A percentile compares a stretch with the other conserved stretches of the same genome.
These are phyloP conservation scores for Graphiopsis chlorocephala DNA, from an alignment of 2,329 filamentous ascomycete species.

Conservation along the genomic window DNA sequence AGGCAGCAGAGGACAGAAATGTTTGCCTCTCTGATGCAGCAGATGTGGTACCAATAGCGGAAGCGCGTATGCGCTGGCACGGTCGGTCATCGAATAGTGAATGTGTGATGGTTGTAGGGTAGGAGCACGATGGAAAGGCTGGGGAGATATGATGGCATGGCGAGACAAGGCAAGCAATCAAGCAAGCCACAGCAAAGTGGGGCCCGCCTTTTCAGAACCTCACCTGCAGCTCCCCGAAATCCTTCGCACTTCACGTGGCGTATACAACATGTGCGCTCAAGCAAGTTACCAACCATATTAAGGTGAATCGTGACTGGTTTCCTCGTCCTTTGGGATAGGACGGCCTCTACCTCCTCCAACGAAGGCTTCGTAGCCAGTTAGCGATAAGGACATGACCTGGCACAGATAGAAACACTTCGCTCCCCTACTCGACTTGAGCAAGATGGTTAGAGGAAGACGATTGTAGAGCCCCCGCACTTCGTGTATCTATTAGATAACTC, in stretches of 20 bases:
- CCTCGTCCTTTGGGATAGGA: too few species aligned
- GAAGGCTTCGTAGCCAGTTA: too few species aligned
- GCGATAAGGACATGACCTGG: too few species aligned
- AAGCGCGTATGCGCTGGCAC: constrained; percentile 3
- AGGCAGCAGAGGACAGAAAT: neutral
- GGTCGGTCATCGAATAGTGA: neutral
- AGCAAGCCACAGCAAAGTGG: neutral
- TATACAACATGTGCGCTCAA: neutral
- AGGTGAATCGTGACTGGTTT: too few species aligned
- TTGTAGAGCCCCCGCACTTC: too few species aligned
- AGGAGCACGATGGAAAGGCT: neutral
- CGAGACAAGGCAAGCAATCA: neutral
- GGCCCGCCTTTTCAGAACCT: neutral
- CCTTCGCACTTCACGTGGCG: neutral
- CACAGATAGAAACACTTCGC: too few species aligned
- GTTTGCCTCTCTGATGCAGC: neutral
- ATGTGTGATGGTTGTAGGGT: neutral
- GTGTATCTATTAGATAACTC: too few species aligned
- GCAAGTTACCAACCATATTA: too few species aligned
- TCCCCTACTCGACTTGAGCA: too few species aligned
- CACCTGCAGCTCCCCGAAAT: neutral
- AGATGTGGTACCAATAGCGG: neutral
- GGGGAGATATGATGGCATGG: neutral
- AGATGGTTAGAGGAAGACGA: too few species aligned
- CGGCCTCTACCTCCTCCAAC: too few species aligned